phyloP scores from a whole-genome alignment of 2,329 filamentous ascomycete species.

The Alternaria burnsii region DNA sequence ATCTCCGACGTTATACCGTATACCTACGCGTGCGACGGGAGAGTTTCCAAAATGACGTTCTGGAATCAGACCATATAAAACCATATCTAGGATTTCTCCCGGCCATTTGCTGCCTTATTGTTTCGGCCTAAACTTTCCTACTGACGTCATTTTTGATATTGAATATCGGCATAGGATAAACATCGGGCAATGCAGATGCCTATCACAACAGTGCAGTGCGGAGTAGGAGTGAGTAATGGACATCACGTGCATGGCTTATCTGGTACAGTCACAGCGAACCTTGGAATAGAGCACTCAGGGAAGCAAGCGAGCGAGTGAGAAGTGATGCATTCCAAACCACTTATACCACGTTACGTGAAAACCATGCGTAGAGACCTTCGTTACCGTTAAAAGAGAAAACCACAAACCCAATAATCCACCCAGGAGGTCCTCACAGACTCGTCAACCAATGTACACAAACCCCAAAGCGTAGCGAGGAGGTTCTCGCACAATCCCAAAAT shows the following conservation, averaged over 20 bases:
- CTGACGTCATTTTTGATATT: background rate
- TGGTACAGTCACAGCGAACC: background rate
- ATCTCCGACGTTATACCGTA: slow-evolving; percentile 17
- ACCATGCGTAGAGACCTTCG: background rate
- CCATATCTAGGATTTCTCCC: background rate
- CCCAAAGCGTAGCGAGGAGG: background rate
- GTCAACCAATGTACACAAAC: background rate
- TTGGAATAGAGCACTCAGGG: background rate
- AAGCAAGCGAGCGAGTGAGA: background rate
- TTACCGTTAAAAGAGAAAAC: background rate
- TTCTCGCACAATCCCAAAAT: background rate
- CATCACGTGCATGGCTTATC: background rate
- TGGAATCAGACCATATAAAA: background rate
- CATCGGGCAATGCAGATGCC: background rate
- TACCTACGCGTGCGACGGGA: slow-evolving; percentile 2
- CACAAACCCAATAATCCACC: background rate
- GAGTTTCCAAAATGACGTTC: slow-evolving; percentile 1
- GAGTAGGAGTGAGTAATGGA: background rate
- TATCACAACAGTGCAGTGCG: background rate
- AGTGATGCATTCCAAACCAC: slow-evolving; percentile 1
- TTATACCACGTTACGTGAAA: background rate
- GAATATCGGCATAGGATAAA: background rate
- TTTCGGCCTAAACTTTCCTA: background rate
- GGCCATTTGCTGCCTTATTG: background rate
- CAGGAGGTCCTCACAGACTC: background rate